Evolutionary conservation across 106 monocot genomes (phyloP).

Genomic region (Cymbidium sinense): DNA sequence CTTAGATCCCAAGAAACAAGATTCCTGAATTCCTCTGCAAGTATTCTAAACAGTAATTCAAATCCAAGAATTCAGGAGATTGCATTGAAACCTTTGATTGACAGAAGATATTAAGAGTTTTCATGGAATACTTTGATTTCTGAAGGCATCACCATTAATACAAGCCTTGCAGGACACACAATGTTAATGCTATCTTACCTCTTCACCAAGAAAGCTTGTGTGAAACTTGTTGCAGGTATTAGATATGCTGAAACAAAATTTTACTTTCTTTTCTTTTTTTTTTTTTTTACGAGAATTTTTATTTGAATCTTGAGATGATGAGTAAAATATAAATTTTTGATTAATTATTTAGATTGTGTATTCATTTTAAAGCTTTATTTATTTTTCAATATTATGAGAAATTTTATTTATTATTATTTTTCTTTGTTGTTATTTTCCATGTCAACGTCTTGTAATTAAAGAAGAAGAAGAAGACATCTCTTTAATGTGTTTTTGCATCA

Average conservation of each 20-base stretch:
- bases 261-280: too few relatives aligned
- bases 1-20: conserved; percentile 2
- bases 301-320: too few relatives aligned
- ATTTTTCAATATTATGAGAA: too few relatives aligned
- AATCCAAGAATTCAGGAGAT: conserved; percentile 1
- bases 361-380: too few relatives aligned
- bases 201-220: not conserved
- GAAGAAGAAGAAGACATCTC: not conserved
- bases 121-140: not conserved
- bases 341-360: too few relatives aligned
- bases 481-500: not conserved
- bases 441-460: not conserved
- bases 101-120: not conserved
- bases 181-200: not conserved
- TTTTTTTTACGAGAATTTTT: too few relatives aligned
- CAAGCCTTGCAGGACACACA: not conserved
- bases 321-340: too few relatives aligned
- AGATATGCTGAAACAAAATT: too few relatives aligned
- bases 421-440: not conserved
- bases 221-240: too few relatives aligned
- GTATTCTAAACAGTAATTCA: not conserved
- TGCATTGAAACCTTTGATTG: not conserved
- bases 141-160: not conserved
- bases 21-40: not conserved
- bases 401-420: not conserved